phyloP scores from a whole-genome alignment of 164 flowering plant species.

The Buxus sempervirens region DNA sequence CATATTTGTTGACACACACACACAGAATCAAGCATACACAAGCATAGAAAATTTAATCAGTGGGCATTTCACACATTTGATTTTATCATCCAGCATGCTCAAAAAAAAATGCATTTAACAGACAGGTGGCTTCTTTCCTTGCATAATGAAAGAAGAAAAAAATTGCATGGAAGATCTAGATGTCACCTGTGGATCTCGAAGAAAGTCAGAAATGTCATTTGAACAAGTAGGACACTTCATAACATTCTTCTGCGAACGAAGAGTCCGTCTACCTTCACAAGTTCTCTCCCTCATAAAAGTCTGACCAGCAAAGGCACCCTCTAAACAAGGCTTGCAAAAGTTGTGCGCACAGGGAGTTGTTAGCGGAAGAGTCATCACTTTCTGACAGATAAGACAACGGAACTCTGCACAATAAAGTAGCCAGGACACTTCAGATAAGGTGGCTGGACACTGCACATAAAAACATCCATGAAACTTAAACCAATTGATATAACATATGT shows the following conservation, averaged over 20 bases:
- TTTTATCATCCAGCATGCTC: background rate
- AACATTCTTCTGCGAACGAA: slow-evolving; percentile 61
- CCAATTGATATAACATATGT: too few species aligned
- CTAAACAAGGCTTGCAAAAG: slow-evolving; percentile 87
- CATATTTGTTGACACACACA: background rate
- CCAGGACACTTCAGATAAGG: too few species aligned
- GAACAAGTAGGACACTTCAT: slow-evolving; percentile 80
- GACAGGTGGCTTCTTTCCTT: background rate
- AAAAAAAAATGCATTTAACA: background rate
- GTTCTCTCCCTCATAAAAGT: slow-evolving; percentile 51
- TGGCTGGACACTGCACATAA: background rate
- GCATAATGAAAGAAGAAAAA: background rate
- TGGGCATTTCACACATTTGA: background rate
- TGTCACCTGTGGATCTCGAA: slow-evolving; percentile 72
- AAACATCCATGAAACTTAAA: too few species aligned
- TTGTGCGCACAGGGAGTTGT: slow-evolving; percentile 97
- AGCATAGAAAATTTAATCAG: background rate
- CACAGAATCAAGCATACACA: background rate
- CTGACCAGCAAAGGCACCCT: slow-evolving; percentile 67
- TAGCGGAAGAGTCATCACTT: slow-evolving; percentile 67
- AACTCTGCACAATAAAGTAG: slow-evolving; percentile 48
- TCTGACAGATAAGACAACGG: slow-evolving; percentile 61
- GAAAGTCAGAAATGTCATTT: slow-evolving; percentile 63
- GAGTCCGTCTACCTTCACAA: slow-evolving; percentile 54
- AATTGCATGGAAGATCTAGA: background rate